phyloP scores from a whole-genome alignment of 2,329 filamentous ascomycete genomes.

The Xylariaceae sp. region DNA sequence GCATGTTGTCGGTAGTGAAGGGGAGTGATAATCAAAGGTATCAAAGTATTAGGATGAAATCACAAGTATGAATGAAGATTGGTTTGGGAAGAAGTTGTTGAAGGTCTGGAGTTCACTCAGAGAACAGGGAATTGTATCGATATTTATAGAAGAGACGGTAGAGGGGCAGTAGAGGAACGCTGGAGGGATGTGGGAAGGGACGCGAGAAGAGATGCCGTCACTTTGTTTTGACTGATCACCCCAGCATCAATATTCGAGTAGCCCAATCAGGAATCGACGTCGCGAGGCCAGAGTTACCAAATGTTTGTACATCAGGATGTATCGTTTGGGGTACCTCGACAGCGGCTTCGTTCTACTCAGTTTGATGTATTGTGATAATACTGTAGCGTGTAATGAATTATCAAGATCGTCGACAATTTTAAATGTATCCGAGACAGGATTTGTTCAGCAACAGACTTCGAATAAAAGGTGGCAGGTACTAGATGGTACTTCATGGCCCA shows the following conservation, averaged over 20 bases:
- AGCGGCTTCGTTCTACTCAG: background rate
- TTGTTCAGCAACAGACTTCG: slow-evolving; percentile 9
- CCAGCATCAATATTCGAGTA: background rate
- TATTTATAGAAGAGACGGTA: too few relatives aligned
- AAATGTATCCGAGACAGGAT: slow-evolving; percentile 7
- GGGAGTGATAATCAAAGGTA: background rate
- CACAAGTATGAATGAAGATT: too few relatives aligned
- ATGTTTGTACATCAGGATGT: too few relatives aligned
- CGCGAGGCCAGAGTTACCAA: background rate
- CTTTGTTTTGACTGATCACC: background rate
- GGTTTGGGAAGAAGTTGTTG: too few relatives aligned
- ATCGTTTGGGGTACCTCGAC: background rate
- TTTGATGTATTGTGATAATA: background rate
- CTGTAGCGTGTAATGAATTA: background rate
- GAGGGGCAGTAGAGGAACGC: too few relatives aligned
- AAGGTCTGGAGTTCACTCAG: too few relatives aligned
- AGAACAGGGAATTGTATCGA: too few relatives aligned
- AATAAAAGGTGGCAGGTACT: slow-evolving; percentile 7
- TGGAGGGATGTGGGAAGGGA: too few relatives aligned
- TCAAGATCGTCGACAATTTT: background rate
- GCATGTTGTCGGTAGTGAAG: slow-evolving; percentile 48
- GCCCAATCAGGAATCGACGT: background rate
- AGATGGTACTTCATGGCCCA: slow-evolving; percentile 10
- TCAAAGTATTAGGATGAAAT: background rate
- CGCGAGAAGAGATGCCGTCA: too few relatives aligned